Percentiles rank a stretch among this genome's conserved stretches.
Conservation (phyloP, 1,284 basidiomycete genomes). For the Fomitopsis palustris region DNA sequence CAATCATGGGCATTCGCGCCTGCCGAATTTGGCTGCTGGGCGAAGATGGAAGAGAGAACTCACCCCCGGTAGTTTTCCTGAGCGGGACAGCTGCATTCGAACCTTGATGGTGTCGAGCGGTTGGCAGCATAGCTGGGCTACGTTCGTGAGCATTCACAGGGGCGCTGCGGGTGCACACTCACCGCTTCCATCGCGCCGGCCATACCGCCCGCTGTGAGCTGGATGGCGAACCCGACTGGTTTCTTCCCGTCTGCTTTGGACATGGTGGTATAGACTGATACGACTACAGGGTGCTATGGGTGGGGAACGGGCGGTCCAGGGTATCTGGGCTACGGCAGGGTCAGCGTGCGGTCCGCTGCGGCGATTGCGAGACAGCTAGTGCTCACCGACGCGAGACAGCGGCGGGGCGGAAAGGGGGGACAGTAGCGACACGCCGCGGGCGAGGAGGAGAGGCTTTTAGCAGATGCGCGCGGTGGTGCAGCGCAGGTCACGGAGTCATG, state of each 20-base stretch:
- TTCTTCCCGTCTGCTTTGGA: constrained; percentile 59
- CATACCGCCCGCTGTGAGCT: constrained; percentile 88
- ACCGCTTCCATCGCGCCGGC: constrained; percentile 92
- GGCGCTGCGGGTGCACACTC: constrained; percentile 29
- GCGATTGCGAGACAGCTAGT: not conserved
- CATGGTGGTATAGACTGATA: constrained; percentile 35
- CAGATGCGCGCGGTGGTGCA: not conserved
- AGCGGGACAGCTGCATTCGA: constrained; percentile 93
- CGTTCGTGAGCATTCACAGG: not conserved
- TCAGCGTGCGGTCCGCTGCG: not conserved
- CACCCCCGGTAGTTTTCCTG: constrained; percentile 77
- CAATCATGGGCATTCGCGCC: not conserved
- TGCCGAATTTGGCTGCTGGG: not conserved
- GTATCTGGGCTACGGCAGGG: not conserved
- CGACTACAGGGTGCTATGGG: not conserved
- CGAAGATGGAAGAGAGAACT: constrained; percentile 28
- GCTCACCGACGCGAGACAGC: not conserved
- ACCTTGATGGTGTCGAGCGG: constrained; percentile 98
- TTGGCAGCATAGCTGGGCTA: constrained; percentile 64
- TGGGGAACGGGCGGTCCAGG: not conserved
- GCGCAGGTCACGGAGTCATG: not conserved
- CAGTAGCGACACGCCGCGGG: not conserved
- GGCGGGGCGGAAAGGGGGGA: not conserved
- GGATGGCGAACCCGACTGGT: constrained; percentile 81
- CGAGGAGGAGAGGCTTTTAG: not conserved